Evolutionary conservation across 2,329 filamentous ascomycete species (phyloP), one percentile per base, ranked within the genome.

Genomic region (Aspergillus japonicus): DNA sequence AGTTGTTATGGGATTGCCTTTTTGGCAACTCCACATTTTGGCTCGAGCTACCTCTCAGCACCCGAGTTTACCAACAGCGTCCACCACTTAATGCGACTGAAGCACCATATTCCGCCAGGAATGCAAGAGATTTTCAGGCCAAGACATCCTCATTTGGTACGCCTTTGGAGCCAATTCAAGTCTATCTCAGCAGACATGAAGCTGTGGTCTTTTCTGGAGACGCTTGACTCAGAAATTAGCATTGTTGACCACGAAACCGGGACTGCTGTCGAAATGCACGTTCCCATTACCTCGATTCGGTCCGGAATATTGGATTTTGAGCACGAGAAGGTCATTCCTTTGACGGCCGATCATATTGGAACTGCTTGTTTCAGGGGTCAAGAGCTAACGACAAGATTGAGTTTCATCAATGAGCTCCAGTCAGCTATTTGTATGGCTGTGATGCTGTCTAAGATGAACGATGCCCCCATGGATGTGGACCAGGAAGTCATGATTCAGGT

Each of bases 141-240:
- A 0, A 82, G 81, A 10, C 81, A 83, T 61, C 72, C 74, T n/a
- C 68, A 78, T 0, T 71, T 88, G 1, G 69, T 82, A 6, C 77
- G 75, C 47, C 64, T 76, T 80, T 50, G 87, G 19, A 82, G 86
- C 3, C 78, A 80, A 47, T 88, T 88, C 66, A 80, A 80, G 51
- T 77, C 82, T 3, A 79, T 85, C 5, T 81, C 84, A 0, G 82
- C 82, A 39, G 86, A 88, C 58, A 76, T 87, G 54, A 82, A 81
- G 6, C 77, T 88, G 12, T 88, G 85, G 85, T 86, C 85, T 0
- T 83, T 87, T 47, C 85, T 87, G 60, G 86, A 88, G 66, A 88
- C 84, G 0, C 80, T 85, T 7, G 85, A 87, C 68, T 87, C 85
- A 0, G 79, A 81, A 0, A 74, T 87, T 4, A 82, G 82, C 0